phyloP scores from a whole-genome alignment of 108 stramenopile species.

The Skeletonema grethae region DNA sequence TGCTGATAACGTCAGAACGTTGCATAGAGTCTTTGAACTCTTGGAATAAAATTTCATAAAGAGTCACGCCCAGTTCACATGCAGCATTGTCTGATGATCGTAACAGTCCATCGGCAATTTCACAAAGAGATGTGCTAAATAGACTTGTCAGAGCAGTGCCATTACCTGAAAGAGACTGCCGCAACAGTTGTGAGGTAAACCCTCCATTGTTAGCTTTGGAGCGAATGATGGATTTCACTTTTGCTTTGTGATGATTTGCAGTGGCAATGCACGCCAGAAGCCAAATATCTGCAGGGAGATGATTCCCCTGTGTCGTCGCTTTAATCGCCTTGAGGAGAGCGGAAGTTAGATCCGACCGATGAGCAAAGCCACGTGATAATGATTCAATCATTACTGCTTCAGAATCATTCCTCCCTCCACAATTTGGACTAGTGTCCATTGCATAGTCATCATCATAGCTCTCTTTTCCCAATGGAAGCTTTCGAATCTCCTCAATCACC shows the following conservation, averaged over 20 bases:
- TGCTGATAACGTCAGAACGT: constrained; percentile 32
- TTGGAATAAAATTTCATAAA: constrained; percentile 47
- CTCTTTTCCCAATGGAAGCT: constrained; percentile 30
- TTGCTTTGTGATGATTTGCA: constrained; percentile 50
- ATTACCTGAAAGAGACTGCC: constrained; percentile 39
- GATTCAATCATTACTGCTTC: constrained; percentile 42
- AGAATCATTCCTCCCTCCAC: constrained; percentile 1
- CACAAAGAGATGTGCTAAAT: constrained; percentile 33
- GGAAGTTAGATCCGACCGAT: constrained; percentile 37
- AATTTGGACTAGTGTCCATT: not conserved
- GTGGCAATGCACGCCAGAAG: constrained; percentile 49
- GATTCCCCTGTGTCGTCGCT: constrained; percentile 24
- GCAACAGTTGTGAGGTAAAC: constrained; percentile 30
- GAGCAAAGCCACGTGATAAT: constrained; percentile 38
- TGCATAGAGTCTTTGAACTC: constrained; percentile 49
- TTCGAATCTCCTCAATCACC: constrained; percentile 45
- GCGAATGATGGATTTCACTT: constrained; percentile 41
- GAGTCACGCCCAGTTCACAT: constrained; percentile 38
- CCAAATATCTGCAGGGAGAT: constrained; percentile 49
- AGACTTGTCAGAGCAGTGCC: constrained; percentile 34
- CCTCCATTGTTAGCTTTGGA: constrained; percentile 37
- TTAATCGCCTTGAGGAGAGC: constrained; percentile 42
- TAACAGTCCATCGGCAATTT: constrained; percentile 45
- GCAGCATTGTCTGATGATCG: constrained; percentile 18
- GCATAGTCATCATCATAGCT: constrained; percentile 10